Evolutionary conservation across 345 rosid species (phyloP).

Genomic region (Eucalyptus coolabah): DNA sequence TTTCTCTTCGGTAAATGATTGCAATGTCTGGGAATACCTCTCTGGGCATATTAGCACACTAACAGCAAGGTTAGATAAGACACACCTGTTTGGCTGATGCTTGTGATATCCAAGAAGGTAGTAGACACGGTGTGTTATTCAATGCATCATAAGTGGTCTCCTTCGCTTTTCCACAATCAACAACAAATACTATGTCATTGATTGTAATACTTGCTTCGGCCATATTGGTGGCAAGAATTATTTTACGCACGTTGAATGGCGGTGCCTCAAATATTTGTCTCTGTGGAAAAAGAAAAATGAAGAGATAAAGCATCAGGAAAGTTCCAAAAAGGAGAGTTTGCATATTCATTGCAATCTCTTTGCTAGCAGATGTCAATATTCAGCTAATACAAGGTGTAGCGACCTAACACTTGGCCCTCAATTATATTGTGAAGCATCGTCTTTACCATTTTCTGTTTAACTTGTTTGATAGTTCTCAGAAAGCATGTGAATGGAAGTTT

Average conservation of each 20-base stretch:
- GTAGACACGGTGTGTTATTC: conserved; percentile 96
- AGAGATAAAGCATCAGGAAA: neutral
- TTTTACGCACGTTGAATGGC: conserved; percentile 72
- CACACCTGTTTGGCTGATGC: conserved; percentile 90
- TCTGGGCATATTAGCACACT: neutral
- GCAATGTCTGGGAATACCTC: neutral
- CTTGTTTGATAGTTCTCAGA: neutral
- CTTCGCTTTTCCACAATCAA: conserved; percentile 98
- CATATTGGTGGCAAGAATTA: conserved; percentile 96
- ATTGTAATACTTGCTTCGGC: conserved; percentile 98
- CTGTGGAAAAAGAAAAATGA: conserved; percentile 18
- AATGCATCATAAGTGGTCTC: conserved; percentile 99
- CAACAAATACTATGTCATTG: conserved; percentile 86
- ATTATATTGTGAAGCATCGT: neutral
- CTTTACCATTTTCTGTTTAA: neutral
- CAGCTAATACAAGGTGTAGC: neutral
- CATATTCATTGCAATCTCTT: neutral
- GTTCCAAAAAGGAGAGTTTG: neutral
- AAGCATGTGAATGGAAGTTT: neutral
- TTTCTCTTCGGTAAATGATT: neutral
- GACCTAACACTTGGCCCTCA: neutral
- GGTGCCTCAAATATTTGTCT: conserved; percentile 80
- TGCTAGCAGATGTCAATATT: neutral
- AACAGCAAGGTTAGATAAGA: neutral
- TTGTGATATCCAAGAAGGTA: conserved; percentile 97